These are phyloP conservation scores for Withania somnifera DNA, from an alignment of 305 asterid genomes.

Conservation along the genomic window DNA sequence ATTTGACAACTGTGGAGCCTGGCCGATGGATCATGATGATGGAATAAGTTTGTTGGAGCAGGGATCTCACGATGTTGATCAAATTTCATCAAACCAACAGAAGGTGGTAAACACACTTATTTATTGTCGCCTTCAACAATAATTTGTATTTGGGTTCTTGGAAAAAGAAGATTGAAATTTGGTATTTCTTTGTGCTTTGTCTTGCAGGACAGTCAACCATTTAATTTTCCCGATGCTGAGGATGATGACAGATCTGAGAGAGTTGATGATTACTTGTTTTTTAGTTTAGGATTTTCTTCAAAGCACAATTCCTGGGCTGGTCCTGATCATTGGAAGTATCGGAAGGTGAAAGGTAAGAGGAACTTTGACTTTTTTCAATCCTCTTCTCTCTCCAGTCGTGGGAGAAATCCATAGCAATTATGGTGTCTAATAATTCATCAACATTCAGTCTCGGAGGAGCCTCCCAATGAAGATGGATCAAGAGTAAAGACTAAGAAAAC, in stretches of 20 bases:
- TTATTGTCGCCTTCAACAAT: neutral
- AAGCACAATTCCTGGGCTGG: slow-evolving; percentile 99
- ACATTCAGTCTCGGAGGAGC: slow-evolving; percentile 35
- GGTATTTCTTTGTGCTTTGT: slow-evolving; percentile 20
- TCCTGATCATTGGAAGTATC: slow-evolving; percentile 93
- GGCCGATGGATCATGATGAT: slow-evolving; percentile 55
- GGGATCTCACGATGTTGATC: slow-evolving; percentile 38
- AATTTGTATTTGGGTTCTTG: neutral
- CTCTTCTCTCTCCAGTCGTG: neutral
- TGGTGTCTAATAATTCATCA: neutral
- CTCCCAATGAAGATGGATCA: slow-evolving; percentile 41
- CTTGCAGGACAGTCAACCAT: slow-evolving; percentile 20
- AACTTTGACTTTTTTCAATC: neutral
- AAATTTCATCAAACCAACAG: slow-evolving; percentile 30
- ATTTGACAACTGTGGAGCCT: slow-evolving; percentile 37
- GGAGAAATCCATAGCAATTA: neutral
- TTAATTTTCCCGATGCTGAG: slow-evolving; percentile 31
- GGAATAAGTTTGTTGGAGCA: slow-evolving; percentile 50
- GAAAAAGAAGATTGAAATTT: slow-evolving; percentile 6
- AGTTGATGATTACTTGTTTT: slow-evolving; percentile 65
- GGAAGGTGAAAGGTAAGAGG: slow-evolving; percentile 55
- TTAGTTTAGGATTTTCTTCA: slow-evolving; percentile 55
- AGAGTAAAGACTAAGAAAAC: slow-evolving; percentile 47
- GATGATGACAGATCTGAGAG: slow-evolving; percentile 53
- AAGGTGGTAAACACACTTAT: slow-evolving; percentile 21